Evolutionary conservation across 1,139 yeast genomes (phyloP).

Genomic region (Protomyces lactucae-debilis): DNA sequence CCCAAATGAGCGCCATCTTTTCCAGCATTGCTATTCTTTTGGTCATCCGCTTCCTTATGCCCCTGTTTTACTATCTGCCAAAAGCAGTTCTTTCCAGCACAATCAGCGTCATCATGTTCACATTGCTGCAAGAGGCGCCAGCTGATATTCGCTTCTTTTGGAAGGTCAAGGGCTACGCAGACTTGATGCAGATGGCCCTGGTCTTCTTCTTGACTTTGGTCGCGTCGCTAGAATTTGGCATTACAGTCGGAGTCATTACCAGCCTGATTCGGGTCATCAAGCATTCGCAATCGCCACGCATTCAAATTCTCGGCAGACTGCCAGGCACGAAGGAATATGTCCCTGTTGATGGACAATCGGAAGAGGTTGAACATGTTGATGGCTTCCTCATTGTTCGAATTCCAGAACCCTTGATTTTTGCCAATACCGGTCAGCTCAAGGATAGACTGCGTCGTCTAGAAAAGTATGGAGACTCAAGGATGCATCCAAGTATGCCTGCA

Average conservation of each 20-base stretch:
- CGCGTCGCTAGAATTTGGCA: slow-evolving; percentile 85
- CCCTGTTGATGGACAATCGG: slow-evolving; percentile 36
- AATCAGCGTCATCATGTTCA: slow-evolving; percentile 71
- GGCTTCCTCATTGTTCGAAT: slow-evolving; percentile 82
- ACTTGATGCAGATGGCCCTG: slow-evolving; percentile 64
- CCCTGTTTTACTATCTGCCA: slow-evolving; percentile 69
- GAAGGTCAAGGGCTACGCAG: slow-evolving; percentile 69
- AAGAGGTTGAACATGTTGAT: slow-evolving; percentile 63
- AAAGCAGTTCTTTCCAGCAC: slow-evolving; percentile 76
- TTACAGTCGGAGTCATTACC: slow-evolving; percentile 75
- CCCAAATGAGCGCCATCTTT: slow-evolving; percentile 75
- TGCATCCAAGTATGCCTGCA: slow-evolving; percentile 54
- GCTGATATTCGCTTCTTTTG: slow-evolving; percentile 69
- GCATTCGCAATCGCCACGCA: slow-evolving; percentile 81
- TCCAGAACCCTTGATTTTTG: slow-evolving; percentile 90
- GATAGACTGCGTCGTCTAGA: slow-evolving; percentile 73
- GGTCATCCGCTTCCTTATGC: slow-evolving; percentile 58
- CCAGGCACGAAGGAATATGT: slow-evolving; percentile 61
- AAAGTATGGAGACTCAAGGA: slow-evolving; percentile 72
- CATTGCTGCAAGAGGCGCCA: slow-evolving; percentile 82
- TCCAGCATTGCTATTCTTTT: slow-evolving; percentile 71
- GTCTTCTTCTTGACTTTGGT: slow-evolving; percentile 70
- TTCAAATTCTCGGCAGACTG: slow-evolving; percentile 78
- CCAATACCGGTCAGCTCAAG: slow-evolving; percentile 79
- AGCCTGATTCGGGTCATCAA: slow-evolving; percentile 75